phyloP scores from a whole-genome alignment of 352 stramenopile genomes.

The Halophytophthora polymorphica region DNA sequence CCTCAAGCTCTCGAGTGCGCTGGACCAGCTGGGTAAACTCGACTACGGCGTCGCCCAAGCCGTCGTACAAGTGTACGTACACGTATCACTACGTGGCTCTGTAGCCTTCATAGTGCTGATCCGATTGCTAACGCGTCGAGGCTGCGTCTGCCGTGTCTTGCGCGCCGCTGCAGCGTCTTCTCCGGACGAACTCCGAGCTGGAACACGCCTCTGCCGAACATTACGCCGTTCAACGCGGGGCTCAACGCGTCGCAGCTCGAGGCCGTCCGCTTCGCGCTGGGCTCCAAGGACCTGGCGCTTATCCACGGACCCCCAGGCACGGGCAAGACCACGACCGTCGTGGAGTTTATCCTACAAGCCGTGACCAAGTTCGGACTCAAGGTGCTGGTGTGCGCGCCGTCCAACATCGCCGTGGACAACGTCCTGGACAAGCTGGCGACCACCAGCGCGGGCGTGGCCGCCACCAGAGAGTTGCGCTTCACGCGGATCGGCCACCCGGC shows the following conservation, averaged over 20 bases:
- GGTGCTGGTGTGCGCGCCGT: conserved; percentile 96
- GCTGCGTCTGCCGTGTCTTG: neutral
- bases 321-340: conserved; percentile 97
- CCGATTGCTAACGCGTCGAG: no score
- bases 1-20: conserved; percentile 53
- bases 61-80: conserved; percentile 64
- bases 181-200: conserved; percentile 38
- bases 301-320: conserved; percentile 93
- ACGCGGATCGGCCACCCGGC: conserved; percentile 94
- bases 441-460: conserved; percentile 20
- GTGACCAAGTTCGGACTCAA: conserved; percentile 82
- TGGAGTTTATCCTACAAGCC: conserved; percentile 95
- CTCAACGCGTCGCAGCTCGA: conserved; percentile 80
- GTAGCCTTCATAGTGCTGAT: neutral
- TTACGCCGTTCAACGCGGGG: conserved; percentile 43
- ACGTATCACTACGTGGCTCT: neutral
- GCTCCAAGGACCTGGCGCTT: conserved; percentile 84
- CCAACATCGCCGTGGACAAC: conserved; percentile 99
- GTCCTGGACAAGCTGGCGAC: conserved; percentile 92
- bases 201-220: conserved; percentile 44
- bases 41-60: conserved; percentile 50
- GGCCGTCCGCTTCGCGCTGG: conserved; percentile 76
- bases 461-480: conserved; percentile 31
- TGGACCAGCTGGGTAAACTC: conserved; percentile 69
- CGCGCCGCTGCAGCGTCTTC: conserved; percentile 43